These are phyloP conservation scores for Nakataea oryzae DNA, from an alignment of 2,329 filamentous ascomycete species.

Conservation along the genomic window DNA sequence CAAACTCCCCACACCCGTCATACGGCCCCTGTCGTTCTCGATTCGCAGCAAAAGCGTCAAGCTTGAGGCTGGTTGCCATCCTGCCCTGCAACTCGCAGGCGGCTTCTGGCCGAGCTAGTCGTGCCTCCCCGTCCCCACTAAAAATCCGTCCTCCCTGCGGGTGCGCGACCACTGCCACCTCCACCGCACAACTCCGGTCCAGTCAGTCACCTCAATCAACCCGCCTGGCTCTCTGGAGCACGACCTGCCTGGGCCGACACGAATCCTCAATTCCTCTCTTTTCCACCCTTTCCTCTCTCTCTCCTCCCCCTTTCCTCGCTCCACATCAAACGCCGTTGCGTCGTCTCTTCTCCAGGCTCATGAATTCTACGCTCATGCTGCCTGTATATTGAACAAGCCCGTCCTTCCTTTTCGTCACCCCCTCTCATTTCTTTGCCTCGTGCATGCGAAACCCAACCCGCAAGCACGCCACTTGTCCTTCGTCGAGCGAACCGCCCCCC, in stretches of 20 bases:
- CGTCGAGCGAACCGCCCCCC: not conserved
- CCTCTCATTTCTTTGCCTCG: conserved; percentile 1
- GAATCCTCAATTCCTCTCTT: not conserved
- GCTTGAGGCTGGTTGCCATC: not conserved
- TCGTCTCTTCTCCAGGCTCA: conserved; percentile 5
- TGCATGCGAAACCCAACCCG: not conserved
- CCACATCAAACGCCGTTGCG: not conserved
- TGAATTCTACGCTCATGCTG: conserved; percentile 1
- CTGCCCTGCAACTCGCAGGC: not conserved
- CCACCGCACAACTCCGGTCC: not conserved
- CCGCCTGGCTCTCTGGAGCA: not conserved
- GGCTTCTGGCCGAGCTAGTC: not conserved
- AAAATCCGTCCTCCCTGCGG: not conserved
- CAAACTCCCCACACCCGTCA: conserved; percentile 1
- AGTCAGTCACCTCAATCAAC: not conserved
- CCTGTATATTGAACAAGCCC: conserved; percentile 4
- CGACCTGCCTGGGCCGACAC: not conserved
- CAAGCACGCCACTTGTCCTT: not conserved
- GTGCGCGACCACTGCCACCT: not conserved
- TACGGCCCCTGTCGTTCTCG: not conserved
- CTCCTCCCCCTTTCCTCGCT: not conserved
- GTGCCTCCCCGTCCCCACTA: not conserved
- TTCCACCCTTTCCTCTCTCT: not conserved
- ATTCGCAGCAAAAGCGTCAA: not conserved
- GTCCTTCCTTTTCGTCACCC: not conserved